Conservation (phyloP, 1,284 basidiomycete species). For the Malassezia brasiliensis region DNA sequence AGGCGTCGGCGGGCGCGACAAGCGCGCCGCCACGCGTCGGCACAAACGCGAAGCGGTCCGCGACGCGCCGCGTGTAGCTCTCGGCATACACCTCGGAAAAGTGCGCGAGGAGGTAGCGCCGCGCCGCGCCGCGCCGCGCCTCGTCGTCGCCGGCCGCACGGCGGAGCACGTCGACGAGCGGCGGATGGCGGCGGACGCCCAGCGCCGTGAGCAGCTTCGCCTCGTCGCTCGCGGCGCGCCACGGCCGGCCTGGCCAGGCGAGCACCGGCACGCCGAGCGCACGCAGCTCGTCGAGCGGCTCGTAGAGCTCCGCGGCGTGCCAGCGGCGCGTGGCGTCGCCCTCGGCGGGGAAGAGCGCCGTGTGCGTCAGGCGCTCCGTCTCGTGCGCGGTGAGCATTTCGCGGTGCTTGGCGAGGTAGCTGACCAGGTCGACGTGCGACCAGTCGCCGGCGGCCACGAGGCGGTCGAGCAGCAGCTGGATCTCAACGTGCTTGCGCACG, state of each 20-base stretch:
- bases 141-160: conserved; percentile 21
- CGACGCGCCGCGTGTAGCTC: conserved; percentile 25
- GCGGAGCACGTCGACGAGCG: conserved; percentile 55
- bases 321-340: conserved; percentile 35
- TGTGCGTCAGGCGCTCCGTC: conserved; percentile 63
- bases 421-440: conserved; percentile 50
- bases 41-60: conserved; percentile 58
- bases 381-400: conserved; percentile 63
- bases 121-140: conserved; percentile 23
- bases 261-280: conserved; percentile 69
- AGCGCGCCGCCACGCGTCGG: conserved; percentile 58
- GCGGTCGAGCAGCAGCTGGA: conserved; percentile 50
- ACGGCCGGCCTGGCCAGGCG: conserved; percentile 64
- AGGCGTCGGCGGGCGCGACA: conserved; percentile 67
- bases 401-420: conserved; percentile 67
- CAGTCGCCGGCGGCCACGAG: conserved; percentile 50
- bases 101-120: conserved; percentile 39
- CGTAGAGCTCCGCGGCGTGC: conserved; percentile 55
- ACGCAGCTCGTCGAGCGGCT: conserved; percentile 67
- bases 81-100: conserved; percentile 28
- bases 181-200: conserved; percentile 66
- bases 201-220: conserved; percentile 74
- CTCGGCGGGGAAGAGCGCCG: conserved; percentile 67
- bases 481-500: conserved; percentile 74
- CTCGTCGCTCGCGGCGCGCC: conserved; percentile 47